phyloP scores from a whole-genome alignment of 75 land plant genomes.

The Sequoiadendron giganteum region DNA sequence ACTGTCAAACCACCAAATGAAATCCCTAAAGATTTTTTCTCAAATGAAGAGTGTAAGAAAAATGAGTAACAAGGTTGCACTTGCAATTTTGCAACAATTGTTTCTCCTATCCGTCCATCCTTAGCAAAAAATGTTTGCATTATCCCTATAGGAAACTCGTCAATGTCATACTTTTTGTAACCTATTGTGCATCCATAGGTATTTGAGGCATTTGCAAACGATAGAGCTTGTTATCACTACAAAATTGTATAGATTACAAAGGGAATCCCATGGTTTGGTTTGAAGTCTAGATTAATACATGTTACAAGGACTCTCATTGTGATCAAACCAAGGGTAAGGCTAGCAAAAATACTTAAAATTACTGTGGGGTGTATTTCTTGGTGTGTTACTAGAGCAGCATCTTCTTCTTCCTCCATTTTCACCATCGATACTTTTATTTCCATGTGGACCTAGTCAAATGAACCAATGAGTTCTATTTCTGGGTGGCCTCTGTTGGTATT shows the following conservation, averaged over 20 bases:
- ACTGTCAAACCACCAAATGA: no score
- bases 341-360: conserved; percentile 93
- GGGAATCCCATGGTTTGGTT: conserved; percentile 98
- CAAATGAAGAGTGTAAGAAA: conserved; percentile 79
- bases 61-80: no score
- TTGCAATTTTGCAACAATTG: no score
- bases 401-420: conserved; percentile 68
- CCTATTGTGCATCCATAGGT: no score
- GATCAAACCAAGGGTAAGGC: conserved; percentile 99
- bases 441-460: conserved; percentile 70
- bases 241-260: conserved; percentile 64
- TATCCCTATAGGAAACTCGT: no score
- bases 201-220: conserved; percentile 44
- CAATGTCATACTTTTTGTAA: no score
- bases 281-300: conserved; percentile 99
- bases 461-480: conserved; percentile 35
- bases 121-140: conserved; percentile 86
- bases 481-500: conserved; percentile 12
- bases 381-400: conserved; percentile 27
- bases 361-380: conserved; percentile 56
- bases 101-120: conserved; percentile 90
- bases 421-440: conserved; percentile 96
- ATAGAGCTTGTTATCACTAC: conserved; percentile 86
- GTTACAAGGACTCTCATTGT: conserved; percentile 99
- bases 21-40: conserved; percentile 60